Percentiles rank a stretch among this genome's conserved stretches.
Evolutionary conservation across 495 filamentous ascomycete species (phyloP).

Genomic region (Copromyces sp.): DNA sequence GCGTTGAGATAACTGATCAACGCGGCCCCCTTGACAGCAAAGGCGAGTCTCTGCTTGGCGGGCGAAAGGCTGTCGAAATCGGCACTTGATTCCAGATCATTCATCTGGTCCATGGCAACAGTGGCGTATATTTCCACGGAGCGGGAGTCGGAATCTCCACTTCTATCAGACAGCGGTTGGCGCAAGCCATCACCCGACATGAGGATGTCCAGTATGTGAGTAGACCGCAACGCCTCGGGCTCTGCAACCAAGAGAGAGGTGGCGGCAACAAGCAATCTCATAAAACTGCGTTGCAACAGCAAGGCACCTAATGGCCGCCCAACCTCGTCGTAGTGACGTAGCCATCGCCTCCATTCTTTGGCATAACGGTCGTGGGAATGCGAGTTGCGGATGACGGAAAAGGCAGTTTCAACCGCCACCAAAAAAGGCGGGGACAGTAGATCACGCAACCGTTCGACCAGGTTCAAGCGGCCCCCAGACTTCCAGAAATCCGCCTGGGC

Average conservation of each 20-base stretch:
- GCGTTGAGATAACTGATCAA: slow-evolving; percentile 82
- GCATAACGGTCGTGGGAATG: slow-evolving; percentile 40
- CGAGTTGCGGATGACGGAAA: slow-evolving; percentile 68
- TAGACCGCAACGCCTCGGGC: slow-evolving; percentile 44
- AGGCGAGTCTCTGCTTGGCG: slow-evolving; percentile 80
- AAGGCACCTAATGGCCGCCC: slow-evolving; percentile 84
- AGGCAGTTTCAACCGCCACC: slow-evolving; percentile 71
- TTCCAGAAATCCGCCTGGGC: slow-evolving; percentile 71
- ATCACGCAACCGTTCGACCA: slow-evolving; percentile 57
- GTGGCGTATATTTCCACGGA: slow-evolving; percentile 62
- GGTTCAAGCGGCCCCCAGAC: slow-evolving; percentile 52
- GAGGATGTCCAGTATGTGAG: slow-evolving; percentile 67
- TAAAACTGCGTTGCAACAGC: slow-evolving; percentile 77
- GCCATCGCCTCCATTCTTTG: slow-evolving; percentile 72
- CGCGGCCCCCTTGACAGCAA: slow-evolving; percentile 71
- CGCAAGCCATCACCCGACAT: slow-evolving; percentile 40
- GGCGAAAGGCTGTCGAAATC: slow-evolving; percentile 81
- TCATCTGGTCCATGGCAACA: slow-evolving; percentile 71
- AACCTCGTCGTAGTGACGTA: slow-evolving; percentile 68
- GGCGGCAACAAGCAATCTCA: slow-evolving; percentile 68
- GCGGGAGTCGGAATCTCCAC: slow-evolving; percentile 37
- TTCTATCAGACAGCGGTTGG: slow-evolving; percentile 27
- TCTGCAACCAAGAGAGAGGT: slow-evolving; percentile 62
- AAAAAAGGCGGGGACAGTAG: slow-evolving; percentile 77
- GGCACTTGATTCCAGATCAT: slow-evolving; percentile 73